Conservation (phyloP, 2,329 filamentous ascomycete species). For the Daldinia sp. region DNA sequence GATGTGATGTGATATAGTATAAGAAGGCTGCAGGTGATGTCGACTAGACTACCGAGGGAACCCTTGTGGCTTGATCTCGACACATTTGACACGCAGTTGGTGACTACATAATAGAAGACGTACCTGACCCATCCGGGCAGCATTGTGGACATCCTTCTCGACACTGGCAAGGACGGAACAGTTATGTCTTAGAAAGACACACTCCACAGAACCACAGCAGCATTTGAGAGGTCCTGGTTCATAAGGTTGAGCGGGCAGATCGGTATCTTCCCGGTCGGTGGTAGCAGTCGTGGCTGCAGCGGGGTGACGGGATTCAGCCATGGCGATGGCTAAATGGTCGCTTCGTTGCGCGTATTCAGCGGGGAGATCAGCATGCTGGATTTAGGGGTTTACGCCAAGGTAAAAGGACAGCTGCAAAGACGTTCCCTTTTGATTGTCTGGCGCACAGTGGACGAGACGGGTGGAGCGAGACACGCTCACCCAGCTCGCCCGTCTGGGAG, state of each 20-base stretch:
- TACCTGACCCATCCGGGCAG: constrained; percentile 92
- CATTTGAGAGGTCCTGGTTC: constrained; percentile 63
- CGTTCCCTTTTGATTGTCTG: constrained; percentile 4
- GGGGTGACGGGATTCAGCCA: constrained; percentile 32
- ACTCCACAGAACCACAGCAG: constrained; percentile 86
- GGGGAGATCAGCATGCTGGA: constrained; percentile 38
- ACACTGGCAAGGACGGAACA: constrained; percentile 78
- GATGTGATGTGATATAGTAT: constrained; percentile 13
- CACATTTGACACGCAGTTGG: background rate
- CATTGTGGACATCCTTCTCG: constrained; percentile 86
- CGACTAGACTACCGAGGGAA: background rate
- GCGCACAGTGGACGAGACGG: constrained; percentile 1
- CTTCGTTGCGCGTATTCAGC: constrained; percentile 28
- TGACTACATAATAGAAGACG: constrained; percentile 51
- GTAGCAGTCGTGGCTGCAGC: constrained; percentile 12
- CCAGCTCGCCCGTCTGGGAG: constrained; percentile 16
- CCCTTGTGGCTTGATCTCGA: constrained; percentile 5
- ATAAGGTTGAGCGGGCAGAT: constrained; percentile 24
- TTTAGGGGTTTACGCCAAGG: constrained; percentile 10
- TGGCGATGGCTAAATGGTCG: constrained; percentile 23
- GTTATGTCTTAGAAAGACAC: constrained; percentile 83
- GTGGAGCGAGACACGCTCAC: constrained; percentile 23
- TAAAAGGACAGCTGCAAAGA: constrained; percentile 6
- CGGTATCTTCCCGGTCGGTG: constrained; percentile 14
- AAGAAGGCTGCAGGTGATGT: constrained; percentile 12